Evolutionary conservation across 495 filamentous ascomycete genomes (phyloP), one percentile per base, ranked within the genome.

Genomic region (Cercophora scortea): DNA sequence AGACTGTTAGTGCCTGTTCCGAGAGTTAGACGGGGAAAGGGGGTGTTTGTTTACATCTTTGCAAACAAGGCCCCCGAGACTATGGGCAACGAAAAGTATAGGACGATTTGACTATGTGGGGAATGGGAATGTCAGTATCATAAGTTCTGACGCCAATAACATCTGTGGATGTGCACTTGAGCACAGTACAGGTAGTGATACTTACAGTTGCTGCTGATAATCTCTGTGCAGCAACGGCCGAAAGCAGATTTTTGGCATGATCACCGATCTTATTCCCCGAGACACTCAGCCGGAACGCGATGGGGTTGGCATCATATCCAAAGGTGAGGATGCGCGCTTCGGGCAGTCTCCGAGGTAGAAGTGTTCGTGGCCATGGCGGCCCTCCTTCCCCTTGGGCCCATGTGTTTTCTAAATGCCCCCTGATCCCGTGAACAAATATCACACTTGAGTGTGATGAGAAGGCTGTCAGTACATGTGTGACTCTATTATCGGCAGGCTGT

Each of bases 281-380:
- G 4, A 47, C 45, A 35, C 45, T 47, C 8, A 38, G 8, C 33
- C 45, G 45, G 3, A 18, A 47, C 6, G 45, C 45, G 6, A 47
- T 35, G n/a, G 45, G 45, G 45, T 47, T 47, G 25, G 45, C 45
- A 16, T 47, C 45, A 32, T 47, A 35, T 8, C 45, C 45, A 36
- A 47, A 47, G 12, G 45, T 47, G 32, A 47, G 25, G 25, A 47
- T 47, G 4, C 45, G 45, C 6, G 25, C 33, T 2, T 47, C 32
- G 6, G 45, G 45, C 7, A 47, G 11, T 34, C 45, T n/a, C 8
- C 6, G 25, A 6, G 45, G 32, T 32, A 47, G 17, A n/a, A 47
- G 45, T 13, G 45, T 47, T 32, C 25, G 45, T 34, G 45, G 45
- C 45, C 45, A 47, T 36, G 45, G 45, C 13, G 19, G 25, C 15